Percentiles rank a stretch among this genome's conserved stretches.
Conservation (phyloP, 768 basidiomycete species). For the Russula olivacea region DNA sequence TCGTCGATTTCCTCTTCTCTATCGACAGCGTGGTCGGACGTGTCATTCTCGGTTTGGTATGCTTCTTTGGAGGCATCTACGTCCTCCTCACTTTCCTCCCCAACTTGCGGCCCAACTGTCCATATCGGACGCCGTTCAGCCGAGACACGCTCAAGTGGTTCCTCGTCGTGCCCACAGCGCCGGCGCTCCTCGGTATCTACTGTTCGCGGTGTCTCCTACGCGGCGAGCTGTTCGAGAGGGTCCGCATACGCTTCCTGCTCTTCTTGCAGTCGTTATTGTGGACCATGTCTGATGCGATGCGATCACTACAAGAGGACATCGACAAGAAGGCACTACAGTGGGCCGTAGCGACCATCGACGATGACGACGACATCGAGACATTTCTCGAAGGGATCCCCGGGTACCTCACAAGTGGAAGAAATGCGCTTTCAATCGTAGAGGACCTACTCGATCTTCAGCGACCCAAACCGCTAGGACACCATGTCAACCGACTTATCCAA, state of each 20-base stretch:
- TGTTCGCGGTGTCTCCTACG: not conserved
- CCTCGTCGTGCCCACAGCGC: not conserved
- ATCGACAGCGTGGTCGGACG: not conserved
- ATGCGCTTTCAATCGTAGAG: not conserved
- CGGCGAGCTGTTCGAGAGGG: not conserved
- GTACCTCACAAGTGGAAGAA: not conserved
- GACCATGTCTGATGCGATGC: conserved; percentile 6
- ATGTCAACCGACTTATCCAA: conserved; percentile 1
- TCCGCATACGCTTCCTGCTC: not conserved
- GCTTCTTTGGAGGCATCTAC: not conserved
- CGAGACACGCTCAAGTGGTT: conserved; percentile 3
- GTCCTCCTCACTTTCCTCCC: conserved; percentile 10
- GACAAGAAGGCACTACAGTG: conserved; percentile 9
- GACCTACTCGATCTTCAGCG: not conserved
- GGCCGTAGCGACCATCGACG: not conserved
- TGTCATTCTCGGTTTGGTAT: not conserved
- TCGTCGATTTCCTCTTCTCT: conserved; percentile 16
- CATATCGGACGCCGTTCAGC: conserved; percentile 14
- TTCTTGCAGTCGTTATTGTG: not conserved
- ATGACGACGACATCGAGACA: conserved; percentile 14
- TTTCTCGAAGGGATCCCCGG: conserved; percentile 15
- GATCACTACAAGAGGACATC: not conserved
- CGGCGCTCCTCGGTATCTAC: not conserved
- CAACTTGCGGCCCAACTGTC: conserved; percentile 4
- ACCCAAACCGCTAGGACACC: not conserved